Evolutionary conservation across 441 rosid genomes (phyloP).

Genomic region (Daphne laureola): DNA sequence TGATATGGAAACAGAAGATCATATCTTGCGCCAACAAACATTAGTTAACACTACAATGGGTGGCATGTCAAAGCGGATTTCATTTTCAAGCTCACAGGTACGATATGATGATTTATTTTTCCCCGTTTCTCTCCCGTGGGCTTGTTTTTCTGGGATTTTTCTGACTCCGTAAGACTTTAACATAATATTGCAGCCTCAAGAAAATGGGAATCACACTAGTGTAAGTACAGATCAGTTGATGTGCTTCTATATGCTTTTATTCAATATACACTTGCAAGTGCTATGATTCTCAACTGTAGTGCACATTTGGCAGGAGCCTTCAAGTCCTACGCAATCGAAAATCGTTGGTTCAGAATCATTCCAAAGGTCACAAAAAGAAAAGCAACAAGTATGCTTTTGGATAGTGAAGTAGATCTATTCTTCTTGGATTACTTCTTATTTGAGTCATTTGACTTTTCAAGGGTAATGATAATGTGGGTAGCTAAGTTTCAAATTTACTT

Average conservation of each 20-base stretch:
- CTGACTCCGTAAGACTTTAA: slow-evolving; percentile 15
- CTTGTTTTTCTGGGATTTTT: slow-evolving; percentile 6
- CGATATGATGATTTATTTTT: slow-evolving; percentile 13
- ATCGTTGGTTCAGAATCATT: slow-evolving; percentile 37
- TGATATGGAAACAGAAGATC: slow-evolving; percentile 69
- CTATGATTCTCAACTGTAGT: slow-evolving; percentile 18
- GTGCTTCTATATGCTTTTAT: slow-evolving; percentile 13
- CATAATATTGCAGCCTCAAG: slow-evolving; percentile 48
- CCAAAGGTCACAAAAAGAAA: slow-evolving; percentile 44
- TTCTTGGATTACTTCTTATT: slow-evolving; percentile 10
- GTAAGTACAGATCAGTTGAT: slow-evolving; percentile 10
- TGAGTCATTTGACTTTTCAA: neutral
- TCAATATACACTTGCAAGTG: slow-evolving; percentile 11
- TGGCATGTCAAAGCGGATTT: slow-evolving; percentile 41
- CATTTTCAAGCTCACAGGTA: slow-evolving; percentile 41
- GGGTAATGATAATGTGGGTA: neutral
- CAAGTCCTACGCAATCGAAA: slow-evolving; percentile 30
- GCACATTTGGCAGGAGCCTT: slow-evolving; percentile 37
- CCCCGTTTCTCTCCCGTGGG: neutral
- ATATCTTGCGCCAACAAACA: slow-evolving; percentile 56
- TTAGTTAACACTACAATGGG: slow-evolving; percentile 34
- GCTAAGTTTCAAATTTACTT: slow-evolving; percentile 10
- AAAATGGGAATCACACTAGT: slow-evolving; percentile 73
- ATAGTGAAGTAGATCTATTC: slow-evolving; percentile 5
- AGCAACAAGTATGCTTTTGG: slow-evolving; percentile 48